Evolutionary conservation across 805 yeast species (phyloP).

Genomic region (Starmerella davenportii): DNA sequence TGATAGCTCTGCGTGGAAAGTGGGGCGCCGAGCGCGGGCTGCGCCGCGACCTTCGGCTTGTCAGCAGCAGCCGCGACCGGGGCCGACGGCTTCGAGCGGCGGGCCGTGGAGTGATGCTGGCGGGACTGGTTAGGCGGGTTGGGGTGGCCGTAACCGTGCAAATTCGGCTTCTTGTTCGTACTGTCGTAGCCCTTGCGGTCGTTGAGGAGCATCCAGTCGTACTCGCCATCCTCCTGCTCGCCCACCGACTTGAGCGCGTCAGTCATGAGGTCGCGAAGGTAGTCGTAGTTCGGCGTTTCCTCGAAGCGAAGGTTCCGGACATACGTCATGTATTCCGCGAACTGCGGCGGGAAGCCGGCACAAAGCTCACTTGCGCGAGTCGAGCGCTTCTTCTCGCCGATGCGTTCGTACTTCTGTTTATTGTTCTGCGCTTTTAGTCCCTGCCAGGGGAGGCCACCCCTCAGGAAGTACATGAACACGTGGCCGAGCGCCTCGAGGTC

Average conservation of each 20-base stretch:
- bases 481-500: constrained; percentile 90
- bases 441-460: constrained; percentile 97
- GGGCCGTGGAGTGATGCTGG: constrained; percentile 9
- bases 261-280: constrained; percentile 58
- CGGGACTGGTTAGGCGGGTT: constrained; percentile 24
- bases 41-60: not conserved
- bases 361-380: constrained; percentile 76
- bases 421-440: constrained; percentile 93
- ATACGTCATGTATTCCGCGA: constrained; percentile 75
- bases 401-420: constrained; percentile 91
- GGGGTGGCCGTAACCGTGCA: constrained; percentile 94
- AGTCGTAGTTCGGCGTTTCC: constrained; percentile 86
- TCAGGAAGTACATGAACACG: constrained; percentile 81
- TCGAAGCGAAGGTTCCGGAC: constrained; percentile 84
- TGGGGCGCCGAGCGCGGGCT: not conserved
- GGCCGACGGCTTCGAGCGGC: constrained; percentile 6
- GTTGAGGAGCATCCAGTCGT: constrained; percentile 95
- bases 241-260: constrained; percentile 58
- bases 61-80: constrained; percentile 1
- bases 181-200: constrained; percentile 95
- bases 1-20: constrained; percentile 7
- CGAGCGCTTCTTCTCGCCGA: constrained; percentile 81
- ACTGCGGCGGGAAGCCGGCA: constrained; percentile 77
- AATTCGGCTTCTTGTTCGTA: constrained; percentile 75
- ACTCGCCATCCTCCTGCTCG: constrained; percentile 66